Evolutionary conservation across 306 rosid species (phyloP), one percentile per base, ranked within the genome.

Genomic region (Cicer cuneatum): DNA sequence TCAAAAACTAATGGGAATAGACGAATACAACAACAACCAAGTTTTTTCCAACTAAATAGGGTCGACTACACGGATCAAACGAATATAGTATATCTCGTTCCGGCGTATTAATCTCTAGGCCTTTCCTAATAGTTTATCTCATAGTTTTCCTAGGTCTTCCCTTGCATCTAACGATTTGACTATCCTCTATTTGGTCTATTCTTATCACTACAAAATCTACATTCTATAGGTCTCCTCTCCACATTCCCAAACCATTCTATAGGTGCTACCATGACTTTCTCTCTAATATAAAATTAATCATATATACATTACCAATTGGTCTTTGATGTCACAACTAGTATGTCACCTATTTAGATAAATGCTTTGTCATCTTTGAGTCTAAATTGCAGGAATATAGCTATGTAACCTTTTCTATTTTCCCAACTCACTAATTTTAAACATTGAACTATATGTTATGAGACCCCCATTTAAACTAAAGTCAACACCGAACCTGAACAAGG

Each of bases 351-450:
- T 29, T 63, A 16, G 35, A 45, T 40, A 78, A 63, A 46, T 16
- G 24, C n/a, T 72, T 65, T 19, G 67, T 78, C 41, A 65, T 38
- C 63, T 65, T 65, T 46, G 46, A 45, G 53, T 40, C 47, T 61
- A 43, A 6, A 15, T 52, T 43, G 67, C 53, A 64, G 39, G 40
- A 14, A 35, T n/a, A 62, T 37, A 47, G 7, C n/a, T n/a, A 37
- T 18, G 16, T 18, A 38, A 72, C 35, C 67, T 56, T 71, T 56
- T 66, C 29, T 56, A 13, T 41, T 71, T 56, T 41, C 66, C 75
- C 66, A 71, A 54, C 63, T 38, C 48, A 16, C 53, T 19, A 40
- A 40, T 35, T 40, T 41, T 71, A 71, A 70, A 56, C n/a, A 56
- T 41, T 41, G 29, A 24, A 43, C 57, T 5, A 72, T 8, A 21